phyloP scores from a whole-genome alignment of 352 stramenopile genomes.

The Phytophthora lateralis region DNA sequence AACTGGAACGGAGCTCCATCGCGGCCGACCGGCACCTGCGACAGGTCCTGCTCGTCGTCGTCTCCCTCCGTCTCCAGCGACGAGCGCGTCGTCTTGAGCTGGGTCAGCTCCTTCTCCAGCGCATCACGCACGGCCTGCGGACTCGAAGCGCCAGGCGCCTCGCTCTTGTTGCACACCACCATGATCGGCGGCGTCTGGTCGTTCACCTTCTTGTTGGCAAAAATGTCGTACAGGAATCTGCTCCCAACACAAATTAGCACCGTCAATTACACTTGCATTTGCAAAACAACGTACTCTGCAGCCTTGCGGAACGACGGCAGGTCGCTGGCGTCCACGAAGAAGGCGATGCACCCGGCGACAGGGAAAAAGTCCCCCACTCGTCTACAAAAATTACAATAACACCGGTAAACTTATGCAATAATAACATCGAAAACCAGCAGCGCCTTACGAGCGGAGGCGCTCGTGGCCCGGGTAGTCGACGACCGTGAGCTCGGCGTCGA shows the following conservation, averaged over 20 bases:
- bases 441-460: conserved; percentile 73
- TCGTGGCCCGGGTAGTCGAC: conserved; percentile 87
- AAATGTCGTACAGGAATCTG: conserved; percentile 88
- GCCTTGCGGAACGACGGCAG: conserved; percentile 71
- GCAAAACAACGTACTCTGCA: conserved; percentile 61
- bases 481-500: conserved; percentile 71
- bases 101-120: conserved; percentile 83
- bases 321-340: conserved; percentile 78
- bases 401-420: conserved; percentile 4
- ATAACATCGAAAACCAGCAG: not conserved
- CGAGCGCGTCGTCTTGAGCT: conserved; percentile 87
- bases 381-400: conserved; percentile 34
- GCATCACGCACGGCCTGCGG: conserved; percentile 57
- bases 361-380: conserved; percentile 79
- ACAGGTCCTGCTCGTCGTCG: conserved; percentile 78
- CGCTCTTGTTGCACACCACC: conserved; percentile 88
- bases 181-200: conserved; percentile 72
- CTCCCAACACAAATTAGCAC: not conserved
- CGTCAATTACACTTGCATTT: conserved; percentile 4
- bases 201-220: conserved; percentile 85
- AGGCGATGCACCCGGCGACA: conserved; percentile 68
- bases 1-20: conserved; percentile 81
- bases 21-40: conserved; percentile 74
- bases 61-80: conserved; percentile 82
- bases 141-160: conserved; percentile 49